Conservation (phyloP, 2,329 filamentous ascomycete genomes). For the Talaromyces sp. region DNA sequence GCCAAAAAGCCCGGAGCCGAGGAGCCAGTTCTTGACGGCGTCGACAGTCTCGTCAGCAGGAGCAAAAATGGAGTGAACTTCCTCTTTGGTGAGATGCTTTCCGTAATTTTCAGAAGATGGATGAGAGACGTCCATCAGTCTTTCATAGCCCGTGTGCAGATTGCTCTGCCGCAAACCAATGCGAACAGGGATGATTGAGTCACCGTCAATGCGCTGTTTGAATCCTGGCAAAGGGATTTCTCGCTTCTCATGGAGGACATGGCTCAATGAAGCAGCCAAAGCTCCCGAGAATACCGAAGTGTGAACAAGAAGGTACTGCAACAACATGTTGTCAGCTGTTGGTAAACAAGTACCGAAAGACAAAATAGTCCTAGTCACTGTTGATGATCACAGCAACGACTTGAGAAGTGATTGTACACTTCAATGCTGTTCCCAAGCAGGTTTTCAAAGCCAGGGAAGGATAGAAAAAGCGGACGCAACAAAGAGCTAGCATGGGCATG, state of each 20-base stretch:
- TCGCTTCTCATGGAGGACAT: slow-evolving; percentile 15
- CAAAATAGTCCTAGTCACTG: neutral
- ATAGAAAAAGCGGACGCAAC: neutral
- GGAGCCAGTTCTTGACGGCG: slow-evolving; percentile 14
- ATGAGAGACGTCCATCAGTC: slow-evolving; percentile 14
- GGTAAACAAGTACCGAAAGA: neutral
- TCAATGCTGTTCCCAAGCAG: neutral
- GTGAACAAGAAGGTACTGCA: slow-evolving; percentile 5
- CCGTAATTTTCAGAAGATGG: slow-evolving; percentile 12
- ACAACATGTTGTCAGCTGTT: neutral
- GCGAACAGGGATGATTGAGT: slow-evolving; percentile 11
- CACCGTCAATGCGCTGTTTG: slow-evolving; percentile 10
- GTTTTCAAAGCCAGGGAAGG: neutral
- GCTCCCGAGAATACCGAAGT: slow-evolving; percentile 2
- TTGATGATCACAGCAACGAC: neutral
- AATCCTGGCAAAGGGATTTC: slow-evolving; percentile 1
- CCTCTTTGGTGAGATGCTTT: slow-evolving; percentile 15
- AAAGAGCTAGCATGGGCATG: neutral
- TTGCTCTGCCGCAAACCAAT: slow-evolving; percentile 14
- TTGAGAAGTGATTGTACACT: neutral
- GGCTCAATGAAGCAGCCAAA: slow-evolving; percentile 10
- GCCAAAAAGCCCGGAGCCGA: slow-evolving; percentile 3
- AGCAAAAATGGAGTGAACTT: slow-evolving; percentile 12
- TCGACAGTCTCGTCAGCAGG: slow-evolving; percentile 11
- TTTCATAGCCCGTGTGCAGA: slow-evolving; percentile 13